Percentiles rank a stretch among this genome's conserved stretches.
These are phyloP conservation scores for Mrakia gelida DNA, from an alignment of 768 basidiomycete genomes.

Conservation along the genomic window DNA sequence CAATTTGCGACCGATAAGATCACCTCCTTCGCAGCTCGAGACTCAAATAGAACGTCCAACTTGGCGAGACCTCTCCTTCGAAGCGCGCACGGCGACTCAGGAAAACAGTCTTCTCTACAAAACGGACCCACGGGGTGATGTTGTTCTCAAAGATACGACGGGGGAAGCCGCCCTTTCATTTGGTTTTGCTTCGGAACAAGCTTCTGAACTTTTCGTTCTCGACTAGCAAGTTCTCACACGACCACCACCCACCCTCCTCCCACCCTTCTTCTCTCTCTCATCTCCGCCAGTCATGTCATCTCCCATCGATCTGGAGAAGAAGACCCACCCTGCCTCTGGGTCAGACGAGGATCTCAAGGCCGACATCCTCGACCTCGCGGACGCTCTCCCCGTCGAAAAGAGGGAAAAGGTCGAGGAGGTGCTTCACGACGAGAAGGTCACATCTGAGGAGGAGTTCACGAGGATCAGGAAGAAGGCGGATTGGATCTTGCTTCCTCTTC, in stretches of 20 bases:
- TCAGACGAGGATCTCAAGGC: neutral
- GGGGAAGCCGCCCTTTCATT: neutral
- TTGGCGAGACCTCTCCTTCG: too few relatives aligned
- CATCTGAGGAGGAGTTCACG: neutral
- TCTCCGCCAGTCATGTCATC: neutral
- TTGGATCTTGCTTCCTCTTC: neutral
- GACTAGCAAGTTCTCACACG: neutral
- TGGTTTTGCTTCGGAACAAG: neutral
- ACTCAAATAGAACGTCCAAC: too few relatives aligned
- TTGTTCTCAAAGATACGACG: neutral
- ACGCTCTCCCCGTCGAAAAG: neutral
- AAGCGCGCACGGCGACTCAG: too few relatives aligned
- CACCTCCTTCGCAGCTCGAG: too few relatives aligned
- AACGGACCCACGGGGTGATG: too few relatives aligned
- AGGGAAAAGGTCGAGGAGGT: neutral
- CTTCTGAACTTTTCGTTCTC: neutral
- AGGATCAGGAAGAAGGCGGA: neutral
- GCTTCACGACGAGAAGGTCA: neutral
- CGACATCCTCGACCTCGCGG: neutral
- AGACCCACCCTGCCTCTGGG: neutral
- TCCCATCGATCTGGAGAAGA: neutral
- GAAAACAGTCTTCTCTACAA: too few relatives aligned
- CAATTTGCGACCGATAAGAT: neutral
- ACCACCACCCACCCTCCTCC: neutral
- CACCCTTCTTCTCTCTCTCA: neutral